phyloP scores from a whole-genome alignment of 768 basidiomycete species.

The Psilocybe cubensis region DNA sequence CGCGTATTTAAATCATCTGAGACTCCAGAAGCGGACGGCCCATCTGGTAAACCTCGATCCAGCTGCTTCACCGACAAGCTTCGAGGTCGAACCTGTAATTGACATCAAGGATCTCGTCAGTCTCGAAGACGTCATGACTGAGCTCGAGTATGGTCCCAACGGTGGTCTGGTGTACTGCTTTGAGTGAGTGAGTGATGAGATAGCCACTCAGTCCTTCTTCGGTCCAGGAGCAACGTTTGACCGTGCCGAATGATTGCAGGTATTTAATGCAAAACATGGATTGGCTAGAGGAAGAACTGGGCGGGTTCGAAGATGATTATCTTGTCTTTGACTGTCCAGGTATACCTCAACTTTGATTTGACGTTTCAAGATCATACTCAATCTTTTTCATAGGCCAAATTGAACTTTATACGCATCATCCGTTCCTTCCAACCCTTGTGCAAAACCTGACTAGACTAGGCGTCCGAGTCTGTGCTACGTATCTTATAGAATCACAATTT shows the following conservation, averaged over 20 bases:
- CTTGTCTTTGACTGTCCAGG: conserved; percentile 92
- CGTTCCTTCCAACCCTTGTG: conserved; percentile 92
- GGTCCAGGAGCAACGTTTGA: conserved; percentile 4
- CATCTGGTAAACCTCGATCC: conserved; percentile 99
- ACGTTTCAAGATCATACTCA: background rate
- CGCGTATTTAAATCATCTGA: conserved; percentile 88
- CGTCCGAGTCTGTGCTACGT: conserved; percentile 86
- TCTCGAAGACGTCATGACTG: conserved; percentile 94
- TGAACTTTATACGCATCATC: conserved; percentile 98
- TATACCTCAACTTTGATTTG: conserved; percentile 27
- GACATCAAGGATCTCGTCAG: conserved; percentile 94
- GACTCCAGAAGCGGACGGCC: conserved; percentile 75
- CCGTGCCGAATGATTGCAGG: conserved; percentile 45
- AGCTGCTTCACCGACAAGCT: conserved; percentile 82
- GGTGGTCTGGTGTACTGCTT: conserved; percentile 98
- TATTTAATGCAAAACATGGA: conserved; percentile 97
- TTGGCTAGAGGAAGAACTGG: conserved; percentile 96
- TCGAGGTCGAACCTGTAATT: conserved; percentile 90
- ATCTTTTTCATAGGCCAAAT: conserved; percentile 75
- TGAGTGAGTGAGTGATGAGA: conserved; percentile 83
- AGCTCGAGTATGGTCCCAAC: conserved; percentile 94
- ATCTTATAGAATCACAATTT: conserved; percentile 97
- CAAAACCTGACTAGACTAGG: conserved; percentile 73
- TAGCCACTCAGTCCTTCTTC: background rate
- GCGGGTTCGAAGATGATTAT: conserved; percentile 95